Conservation (phyloP, 345 rosid species). For the Eucalyptus curtisii region DNA sequence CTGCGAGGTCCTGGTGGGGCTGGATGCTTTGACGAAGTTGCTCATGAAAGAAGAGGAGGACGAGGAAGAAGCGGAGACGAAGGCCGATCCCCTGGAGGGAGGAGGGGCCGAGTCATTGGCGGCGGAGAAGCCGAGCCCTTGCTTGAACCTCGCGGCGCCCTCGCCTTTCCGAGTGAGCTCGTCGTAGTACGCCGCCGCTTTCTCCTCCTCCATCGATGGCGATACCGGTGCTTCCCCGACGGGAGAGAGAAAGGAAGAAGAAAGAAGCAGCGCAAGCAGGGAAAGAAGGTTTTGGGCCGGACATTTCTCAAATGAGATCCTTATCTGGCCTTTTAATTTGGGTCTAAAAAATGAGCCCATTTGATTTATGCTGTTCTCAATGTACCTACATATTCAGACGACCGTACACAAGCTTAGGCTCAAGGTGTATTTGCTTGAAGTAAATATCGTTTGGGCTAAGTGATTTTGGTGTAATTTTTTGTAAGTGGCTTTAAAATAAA, state of each 20-base stretch:
- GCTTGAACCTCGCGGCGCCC: constrained; percentile 96
- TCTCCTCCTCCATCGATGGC: constrained; percentile 56
- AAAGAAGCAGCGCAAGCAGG: neutral
- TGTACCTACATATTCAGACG: neutral
- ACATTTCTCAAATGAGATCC: neutral
- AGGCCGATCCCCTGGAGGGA: constrained; percentile 42
- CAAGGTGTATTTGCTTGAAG: neutral
- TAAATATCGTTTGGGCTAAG: neutral
- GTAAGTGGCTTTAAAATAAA: neutral
- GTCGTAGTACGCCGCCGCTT: constrained; percentile 72
- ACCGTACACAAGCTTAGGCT: neutral
- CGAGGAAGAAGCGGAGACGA: constrained; percentile 6
- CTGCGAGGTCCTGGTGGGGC: constrained; percentile 33
- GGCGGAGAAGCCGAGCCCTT: constrained; percentile 86
- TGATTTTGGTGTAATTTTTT: neutral
- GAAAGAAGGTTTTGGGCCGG: neutral
- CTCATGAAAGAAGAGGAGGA: constrained; percentile 61
- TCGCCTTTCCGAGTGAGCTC: constrained; percentile 81
- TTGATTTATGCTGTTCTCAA: neutral
- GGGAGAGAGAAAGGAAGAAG: neutral
- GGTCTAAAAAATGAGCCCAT: neutral
- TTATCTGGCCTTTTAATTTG: neutral
- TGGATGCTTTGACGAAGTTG: constrained; percentile 66
- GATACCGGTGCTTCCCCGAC: neutral
- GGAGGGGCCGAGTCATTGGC: constrained; percentile 45